Evolutionary conservation across 306 rosid genomes (phyloP), one percentile per base, ranked within the genome.

Genomic region (Lithocarpus polystachyus): DNA sequence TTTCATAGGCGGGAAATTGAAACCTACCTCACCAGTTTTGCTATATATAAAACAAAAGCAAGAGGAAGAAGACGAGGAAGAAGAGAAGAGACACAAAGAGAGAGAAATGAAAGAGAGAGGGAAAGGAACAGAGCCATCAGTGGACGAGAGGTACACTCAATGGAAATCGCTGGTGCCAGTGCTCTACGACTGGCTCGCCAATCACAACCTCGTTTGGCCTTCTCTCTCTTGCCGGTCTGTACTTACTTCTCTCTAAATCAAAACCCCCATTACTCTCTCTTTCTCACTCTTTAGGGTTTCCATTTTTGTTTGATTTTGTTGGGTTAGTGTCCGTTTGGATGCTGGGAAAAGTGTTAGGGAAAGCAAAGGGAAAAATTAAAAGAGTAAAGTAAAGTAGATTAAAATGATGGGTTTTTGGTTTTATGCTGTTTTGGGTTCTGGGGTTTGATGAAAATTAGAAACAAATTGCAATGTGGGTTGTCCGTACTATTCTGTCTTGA

Each of bases 201-300:
- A 91, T 81, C 99, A 95, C 87, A 95, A 95, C 75, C 99, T 95
- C 75, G 91, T 93, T 13, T 95, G 98, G 97, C 99, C 98, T 40
- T 91, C 99, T 20, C 98, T 90, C 57, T 95, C 99, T 45, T 91
- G 98, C 92, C 86, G 98, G 97, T 91, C 31, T 52, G 65, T 55
- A 5, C 20, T 37, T 37, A 19, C 57, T 17, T 1, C 10, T 3
- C 65, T 61, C 3, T 26, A 26, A 59, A 61, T 37, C 43, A 37
- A 37, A 37, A 13, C 68, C 68, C 68, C 20, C 6, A 18, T 29
- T 67, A 0, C 13, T 10, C 31, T 6, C 28, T 37, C 71, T 52
- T 56, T 8, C 33, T 74, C 75, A 35, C 22, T 57, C 12, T 26
- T 20, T 11, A 37, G 55, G 81, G 59, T 68, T 56, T 35, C 13